A percentile compares a stretch with the other conserved stretches of the same genome.
Conservation (phyloP, 148 eudicot genomes). For the Diospyros kaki region DNA sequence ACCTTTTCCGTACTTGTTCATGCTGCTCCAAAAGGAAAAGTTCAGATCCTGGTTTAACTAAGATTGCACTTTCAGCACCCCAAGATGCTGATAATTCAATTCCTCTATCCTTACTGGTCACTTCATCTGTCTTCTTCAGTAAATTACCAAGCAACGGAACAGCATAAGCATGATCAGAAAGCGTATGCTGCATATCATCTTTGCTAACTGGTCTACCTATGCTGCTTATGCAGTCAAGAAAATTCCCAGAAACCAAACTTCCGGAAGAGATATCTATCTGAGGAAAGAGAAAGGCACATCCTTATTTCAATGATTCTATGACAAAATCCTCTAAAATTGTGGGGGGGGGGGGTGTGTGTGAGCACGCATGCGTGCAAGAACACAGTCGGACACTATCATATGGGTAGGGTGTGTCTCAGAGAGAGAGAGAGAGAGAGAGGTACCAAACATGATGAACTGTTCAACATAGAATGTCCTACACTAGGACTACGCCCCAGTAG, state of each 20-base stretch:
- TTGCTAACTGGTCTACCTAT: conserved; percentile 22
- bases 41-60: conserved; percentile 26
- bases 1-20: conserved; percentile 21
- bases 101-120: conserved; percentile 24
- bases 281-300: conserved; percentile 11
- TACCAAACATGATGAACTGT: conserved; percentile 44
- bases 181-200: conserved; percentile 27
- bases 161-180: conserved; percentile 20
- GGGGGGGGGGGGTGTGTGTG: background rate
- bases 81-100: conserved; percentile 19
- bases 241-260: conserved; percentile 28
- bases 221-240: conserved; percentile 27
- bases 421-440: conserved; percentile 17
- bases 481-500: conserved; percentile 21
- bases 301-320: background rate
- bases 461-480: conserved; percentile 24
- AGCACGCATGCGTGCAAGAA: background rate
- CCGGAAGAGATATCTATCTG: conserved; percentile 48
- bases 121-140: conserved; percentile 20
- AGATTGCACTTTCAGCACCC: conserved; percentile 22
- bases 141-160: conserved; percentile 22
- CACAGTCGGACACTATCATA: no score
- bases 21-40: conserved; percentile 12
- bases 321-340: background rate
- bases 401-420: background rate